Percentiles rank a stretch among this genome's conserved stretches.
phyloP scores from a whole-genome alignment of 371 early-diverging fungal genomes.

The Mortierella sp. region DNA sequence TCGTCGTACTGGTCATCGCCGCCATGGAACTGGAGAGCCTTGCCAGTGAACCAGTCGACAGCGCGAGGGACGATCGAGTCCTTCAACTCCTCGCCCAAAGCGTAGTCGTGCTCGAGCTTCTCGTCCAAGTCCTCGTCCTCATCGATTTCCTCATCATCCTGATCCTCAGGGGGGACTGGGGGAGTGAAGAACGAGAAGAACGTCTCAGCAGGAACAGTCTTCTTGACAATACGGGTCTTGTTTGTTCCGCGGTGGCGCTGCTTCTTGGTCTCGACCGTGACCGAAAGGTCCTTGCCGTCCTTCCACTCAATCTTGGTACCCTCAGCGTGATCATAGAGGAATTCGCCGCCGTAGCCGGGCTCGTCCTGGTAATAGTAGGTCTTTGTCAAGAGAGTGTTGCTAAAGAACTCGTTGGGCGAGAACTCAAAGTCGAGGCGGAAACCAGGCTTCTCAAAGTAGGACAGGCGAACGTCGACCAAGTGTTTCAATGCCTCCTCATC shows the following conservation, averaged over 20 bases:
- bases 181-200: slow-evolving; percentile 97
- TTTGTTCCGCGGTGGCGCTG: slow-evolving; percentile 98
- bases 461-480: slow-evolving; percentile 86
- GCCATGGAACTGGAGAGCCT: slow-evolving; percentile 87
- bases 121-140: slow-evolving; percentile 83
- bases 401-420: slow-evolving; percentile 89
- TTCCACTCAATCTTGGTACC: slow-evolving; percentile 94
- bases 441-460: slow-evolving; percentile 86
- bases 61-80: slow-evolving; percentile 95
- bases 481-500: slow-evolving; percentile 88
- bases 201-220: slow-evolving; percentile 90
- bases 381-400: slow-evolving; percentile 89
- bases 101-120: slow-evolving; percentile 91
- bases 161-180: slow-evolving; percentile 75
- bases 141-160: slow-evolving; percentile 73
- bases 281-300: slow-evolving; percentile 92
- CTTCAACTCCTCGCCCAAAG: slow-evolving; percentile 95
- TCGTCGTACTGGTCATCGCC: slow-evolving; percentile 76
- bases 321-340: slow-evolving; percentile 91
- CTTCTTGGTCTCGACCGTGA: slow-evolving; percentile 94
- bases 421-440: slow-evolving; percentile 95
- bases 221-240: slow-evolving; percentile 97
- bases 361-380: slow-evolving; percentile 88
- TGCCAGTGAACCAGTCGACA: slow-evolving; percentile 98
- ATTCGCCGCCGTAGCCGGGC: slow-evolving; percentile 76